Base-by-base conservation (phyloP, 768 basidiomycete genomes). In the Leccinum imitatum region DNA sequence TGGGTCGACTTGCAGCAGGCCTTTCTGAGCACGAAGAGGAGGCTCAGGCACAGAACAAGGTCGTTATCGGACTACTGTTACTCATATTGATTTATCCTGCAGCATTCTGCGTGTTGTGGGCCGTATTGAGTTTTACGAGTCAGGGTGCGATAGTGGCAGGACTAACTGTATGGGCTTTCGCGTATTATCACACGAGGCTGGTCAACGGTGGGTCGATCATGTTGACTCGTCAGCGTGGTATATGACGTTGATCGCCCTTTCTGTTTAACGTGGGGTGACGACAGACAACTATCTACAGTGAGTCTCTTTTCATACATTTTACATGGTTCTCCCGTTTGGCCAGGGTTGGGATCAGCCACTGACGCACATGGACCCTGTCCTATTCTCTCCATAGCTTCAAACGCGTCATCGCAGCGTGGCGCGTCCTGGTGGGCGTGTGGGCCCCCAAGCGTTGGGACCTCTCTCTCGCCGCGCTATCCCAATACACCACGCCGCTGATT, bases 401-500 rank as follows among this genome's bases (percentile, higher is more conserved):
- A 75, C 91, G 90, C 46, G 82, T 96, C 52, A 80, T 90, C 17
- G 92, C 95, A 6, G 87, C 95, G n/a, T 99, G 96, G 95, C 87
- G 93, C 56, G 87, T 97, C n/a, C 83, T 99, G 14, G 84, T 98
- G 63, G 97, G 95, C 7, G 86, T 98, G 13, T 98, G 97, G 97
- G 82, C 83, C 1, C 95, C 95, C 6, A 87, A 84, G 71, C 79
- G 77, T 50, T 92, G 88, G 87, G 95, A 97, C 64, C 78, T 95
- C 48, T 84, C 91, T 5, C 72, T 90, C 25, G 69, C 83, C n/a
- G 85, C 89, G 3, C 81, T 96, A 54, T 79, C 86, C 14, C 86
- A 83, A 58, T 93, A 91, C 70, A 90, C 83, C 8, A 84, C 81
- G 15, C 89, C 90, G 4, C 73, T 73, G 17, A 77, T 79, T 11